These are phyloP conservation scores for Calonectria crousiana DNA, from an alignment of 2,329 filamentous ascomycete genomes.

Conservation along the genomic window DNA sequence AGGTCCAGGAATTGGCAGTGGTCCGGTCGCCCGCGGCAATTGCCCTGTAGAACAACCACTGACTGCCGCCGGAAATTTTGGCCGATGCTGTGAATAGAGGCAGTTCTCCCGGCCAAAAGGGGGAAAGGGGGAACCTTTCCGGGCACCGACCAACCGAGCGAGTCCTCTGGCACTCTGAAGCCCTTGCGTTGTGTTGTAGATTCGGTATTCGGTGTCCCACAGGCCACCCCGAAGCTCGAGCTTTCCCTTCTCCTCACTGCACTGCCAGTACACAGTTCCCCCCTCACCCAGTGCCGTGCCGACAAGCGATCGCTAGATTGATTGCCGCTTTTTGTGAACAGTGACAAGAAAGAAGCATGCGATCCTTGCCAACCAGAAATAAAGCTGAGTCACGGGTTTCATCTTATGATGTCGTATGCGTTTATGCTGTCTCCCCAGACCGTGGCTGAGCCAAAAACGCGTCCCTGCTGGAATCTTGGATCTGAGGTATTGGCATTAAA, in stretches of 20 bases:
- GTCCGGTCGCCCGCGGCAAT: constrained; percentile 39
- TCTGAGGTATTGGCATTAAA: background rate
- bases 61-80: constrained; percentile 15
- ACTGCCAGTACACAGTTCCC: background rate
- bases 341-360: background rate
- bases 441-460: constrained; percentile 9
- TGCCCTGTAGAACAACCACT: background rate
- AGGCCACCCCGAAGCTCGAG: constrained; percentile 23
- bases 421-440: background rate
- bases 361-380: constrained; percentile 3
- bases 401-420: constrained; percentile 4
- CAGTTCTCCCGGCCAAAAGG: constrained; percentile 40
- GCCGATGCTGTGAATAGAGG: constrained; percentile 8
- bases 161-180: background rate
- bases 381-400: constrained; percentile 20
- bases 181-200: constrained; percentile 3
- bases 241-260: background rate
- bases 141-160: constrained; percentile 34
- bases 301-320: constrained; percentile 8
- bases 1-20: constrained; percentile 5
- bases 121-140: constrained; percentile 8
- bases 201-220: constrained; percentile 25
- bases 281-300: constrained; percentile 21
- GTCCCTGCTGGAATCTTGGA: background rate
- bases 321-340: constrained; percentile 22